Conservation (phyloP, 129 eudicot genomes). For the Oenanthe sinensis region DNA sequence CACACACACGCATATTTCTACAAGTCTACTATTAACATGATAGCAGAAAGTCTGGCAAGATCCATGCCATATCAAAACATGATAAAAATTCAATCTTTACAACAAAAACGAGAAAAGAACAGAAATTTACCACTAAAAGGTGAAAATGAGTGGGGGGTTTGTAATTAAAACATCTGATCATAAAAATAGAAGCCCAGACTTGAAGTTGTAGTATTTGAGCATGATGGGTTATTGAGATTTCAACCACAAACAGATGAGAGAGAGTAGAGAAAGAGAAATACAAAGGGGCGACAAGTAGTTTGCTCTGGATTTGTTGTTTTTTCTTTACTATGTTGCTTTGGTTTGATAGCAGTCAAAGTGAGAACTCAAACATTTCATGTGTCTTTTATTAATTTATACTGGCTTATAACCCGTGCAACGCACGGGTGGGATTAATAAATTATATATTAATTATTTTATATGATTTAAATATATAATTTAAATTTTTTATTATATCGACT, state of each 20-base stretch:
- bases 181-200: background rate
- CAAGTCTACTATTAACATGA: background rate
- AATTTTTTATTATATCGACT: too few relatives aligned
- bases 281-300: background rate
- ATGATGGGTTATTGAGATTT: conserved; percentile 1
- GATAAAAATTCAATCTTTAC: background rate
- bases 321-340: background rate
- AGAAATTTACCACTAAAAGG: background rate
- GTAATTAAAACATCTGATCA: background rate
- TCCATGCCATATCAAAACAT: background rate
- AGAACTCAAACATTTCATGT: conserved; percentile 6
- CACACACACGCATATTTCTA: background rate
- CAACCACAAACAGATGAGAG: background rate
- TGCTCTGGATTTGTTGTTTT: conserved; percentile 9
- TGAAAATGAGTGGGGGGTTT: background rate
- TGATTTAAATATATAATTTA: too few relatives aligned
- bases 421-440: too few relatives aligned
- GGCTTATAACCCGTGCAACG: too few relatives aligned
- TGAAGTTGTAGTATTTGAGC: background rate
- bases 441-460: too few relatives aligned
- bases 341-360: conserved; percentile 10
- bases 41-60: background rate
- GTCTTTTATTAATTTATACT: too few relatives aligned
- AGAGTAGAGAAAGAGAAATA: background rate
- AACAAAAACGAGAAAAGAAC: background rate